Percentiles rank a stretch among this genome's conserved stretches.
These are phyloP conservation scores for Adansonia madagascariensis DNA, from an alignment of 441 rosid genomes.

Conservation along the genomic window DNA sequence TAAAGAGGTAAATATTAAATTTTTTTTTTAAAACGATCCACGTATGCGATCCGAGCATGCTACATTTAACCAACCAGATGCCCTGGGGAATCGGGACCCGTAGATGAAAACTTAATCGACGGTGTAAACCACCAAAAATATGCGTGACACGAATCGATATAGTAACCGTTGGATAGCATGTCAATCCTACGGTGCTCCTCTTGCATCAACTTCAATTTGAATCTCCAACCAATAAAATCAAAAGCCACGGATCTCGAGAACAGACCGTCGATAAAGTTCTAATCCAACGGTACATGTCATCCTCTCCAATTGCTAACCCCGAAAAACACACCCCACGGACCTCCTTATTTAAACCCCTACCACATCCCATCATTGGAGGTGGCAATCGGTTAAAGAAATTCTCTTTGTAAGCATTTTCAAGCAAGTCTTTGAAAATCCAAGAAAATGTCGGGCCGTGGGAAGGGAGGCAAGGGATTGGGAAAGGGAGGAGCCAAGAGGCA, in stretches of 20 bases:
- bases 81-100: not conserved
- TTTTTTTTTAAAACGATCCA: not conserved
- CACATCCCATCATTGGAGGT: not conserved
- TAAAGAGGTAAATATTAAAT: not conserved
- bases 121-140: not conserved
- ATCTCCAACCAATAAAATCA: not conserved
- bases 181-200: not conserved
- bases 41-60: not conserved
- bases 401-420: too few relatives aligned
- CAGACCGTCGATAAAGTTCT: not conserved
- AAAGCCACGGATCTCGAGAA: not conserved
- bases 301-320: not conserved
- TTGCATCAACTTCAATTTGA: too few relatives aligned
- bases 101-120: not conserved
- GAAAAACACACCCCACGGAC: not conserved
- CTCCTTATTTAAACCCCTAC: not conserved
- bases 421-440: not conserved
- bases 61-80: not conserved
- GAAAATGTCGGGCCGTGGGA: conserved; percentile 22
- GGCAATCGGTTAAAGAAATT: too few relatives aligned
- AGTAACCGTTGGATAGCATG: not conserved
- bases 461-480: conserved; percentile 26
- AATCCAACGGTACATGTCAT: not conserved
- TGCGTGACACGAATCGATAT: not conserved
- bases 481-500: conserved; percentile 29